These are phyloP conservation scores for Mortierella sp. DNA, from an alignment of 371 early-diverging fungal species.

Conservation along the genomic window DNA sequence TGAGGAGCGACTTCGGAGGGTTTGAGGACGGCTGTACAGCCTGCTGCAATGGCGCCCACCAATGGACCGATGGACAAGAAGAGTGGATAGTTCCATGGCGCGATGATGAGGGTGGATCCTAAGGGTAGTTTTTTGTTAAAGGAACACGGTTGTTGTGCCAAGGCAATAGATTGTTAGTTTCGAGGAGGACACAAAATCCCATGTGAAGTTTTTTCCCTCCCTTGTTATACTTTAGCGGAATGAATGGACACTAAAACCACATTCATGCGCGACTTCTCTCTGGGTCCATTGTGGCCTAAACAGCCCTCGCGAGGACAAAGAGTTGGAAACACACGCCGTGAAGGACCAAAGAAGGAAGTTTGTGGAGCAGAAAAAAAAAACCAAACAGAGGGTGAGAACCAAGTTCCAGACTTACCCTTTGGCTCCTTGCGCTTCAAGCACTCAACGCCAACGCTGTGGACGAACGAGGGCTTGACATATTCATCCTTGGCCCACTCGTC, in stretches of 20 bases:
- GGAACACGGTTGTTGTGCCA: too few species aligned
- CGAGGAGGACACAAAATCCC: too few species aligned
- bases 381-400: neutral
- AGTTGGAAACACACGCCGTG: too few species aligned
- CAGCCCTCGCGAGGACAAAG: too few species aligned
- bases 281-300: too few species aligned
- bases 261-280: too few species aligned
- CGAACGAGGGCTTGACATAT: conserved; percentile 53
- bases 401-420: conserved; percentile 60
- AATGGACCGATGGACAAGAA: conserved; percentile 67
- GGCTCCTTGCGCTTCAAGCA: conserved; percentile 76
- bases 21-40: conserved; percentile 90
- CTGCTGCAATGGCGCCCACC: conserved; percentile 90
- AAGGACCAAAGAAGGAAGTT: too few species aligned
- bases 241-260: neutral
- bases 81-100: conserved; percentile 81
- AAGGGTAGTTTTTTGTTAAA: neutral
- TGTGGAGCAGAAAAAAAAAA: neutral
- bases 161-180: too few species aligned
- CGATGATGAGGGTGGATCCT: conserved; percentile 58
- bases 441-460: conserved; percentile 56
- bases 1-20: conserved; percentile 90
- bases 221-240: conserved; percentile 1
- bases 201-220: too few species aligned
- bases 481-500: conserved; percentile 71